Percentiles rank a stretch among this genome's conserved stretches.
These are phyloP conservation scores for Fusarium nematophilum DNA, from an alignment of 2,329 filamentous ascomycete genomes.

Conservation along the genomic window DNA sequence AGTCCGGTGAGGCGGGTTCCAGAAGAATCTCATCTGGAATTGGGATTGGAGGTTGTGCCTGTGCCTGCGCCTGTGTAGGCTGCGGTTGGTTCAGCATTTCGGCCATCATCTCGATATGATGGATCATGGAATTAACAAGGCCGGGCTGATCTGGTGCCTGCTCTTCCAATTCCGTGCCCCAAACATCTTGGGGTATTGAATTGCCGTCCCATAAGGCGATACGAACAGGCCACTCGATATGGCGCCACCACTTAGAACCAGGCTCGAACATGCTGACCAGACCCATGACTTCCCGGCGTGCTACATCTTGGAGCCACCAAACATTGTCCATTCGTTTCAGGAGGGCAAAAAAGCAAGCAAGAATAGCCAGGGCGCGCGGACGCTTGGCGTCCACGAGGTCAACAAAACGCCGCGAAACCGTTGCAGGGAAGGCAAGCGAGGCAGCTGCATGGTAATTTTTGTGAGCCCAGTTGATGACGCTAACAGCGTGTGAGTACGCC, in stretches of 20 bases:
- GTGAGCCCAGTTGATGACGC: conserved; percentile 74
- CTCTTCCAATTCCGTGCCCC: conserved; percentile 64
- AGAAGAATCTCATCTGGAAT: conserved; percentile 48
- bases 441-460: conserved; percentile 68
- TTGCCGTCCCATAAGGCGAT: conserved; percentile 68
- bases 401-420: conserved; percentile 70
- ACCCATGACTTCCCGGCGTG: conserved; percentile 73
- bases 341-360: conserved; percentile 75
- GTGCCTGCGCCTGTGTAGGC: no score
- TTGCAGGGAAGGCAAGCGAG: conserved; percentile 72
- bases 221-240: conserved; percentile 70
- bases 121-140: conserved; percentile 52
- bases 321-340: conserved; percentile 70
- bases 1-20: conserved; percentile 49
- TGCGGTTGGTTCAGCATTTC: conserved; percentile 49
- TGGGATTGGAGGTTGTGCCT: conserved; percentile 43
- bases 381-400: conserved; percentile 68
- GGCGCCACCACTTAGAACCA: conserved; percentile 70
- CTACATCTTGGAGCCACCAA: conserved; percentile 79
- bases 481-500: conserved; percentile 73
- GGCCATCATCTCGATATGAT: conserved; percentile 55
- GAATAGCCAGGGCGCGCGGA: conserved; percentile 71
- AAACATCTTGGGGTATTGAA: conserved; percentile 66
- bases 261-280: conserved; percentile 69
- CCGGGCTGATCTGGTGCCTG: conserved; percentile 52